Base-by-base conservation (phyloP, 2,329 filamentous ascomycete genomes). In the Phaeosphaeriaceae sp. region DNA sequence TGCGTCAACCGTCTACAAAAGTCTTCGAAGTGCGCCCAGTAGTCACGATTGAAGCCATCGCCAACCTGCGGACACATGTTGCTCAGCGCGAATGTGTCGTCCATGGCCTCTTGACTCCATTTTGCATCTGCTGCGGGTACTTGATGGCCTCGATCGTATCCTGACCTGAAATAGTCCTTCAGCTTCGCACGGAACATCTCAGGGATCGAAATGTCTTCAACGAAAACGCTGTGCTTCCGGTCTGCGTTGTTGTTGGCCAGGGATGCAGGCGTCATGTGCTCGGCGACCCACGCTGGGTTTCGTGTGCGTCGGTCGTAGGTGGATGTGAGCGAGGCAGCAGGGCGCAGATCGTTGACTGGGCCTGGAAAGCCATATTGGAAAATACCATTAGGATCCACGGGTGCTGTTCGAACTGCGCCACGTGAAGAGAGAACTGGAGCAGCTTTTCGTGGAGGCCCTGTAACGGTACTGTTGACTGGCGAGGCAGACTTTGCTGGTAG, bases 41-140 rank as follows among this genome's bases (percentile, higher is more conserved):
- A 99, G 78, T 99, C 94, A 42, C 94, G 84, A 78, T 99, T 99
- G 82, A 99, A 99, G 50, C 94, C 94, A 71, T 97, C 91, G 60
- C 94, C 94, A 23, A 99, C 94, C 77, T 99, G 94, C 26, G 94
- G 94, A 70, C 92, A 96, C 92, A 99, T 99, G 78, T 99, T 99
- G 70, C 83, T 88, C 47, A 99, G 83, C 68, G 85, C 87, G 70
- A 99, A 99, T 2, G 94, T 99, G 49, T 90, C 90, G 76, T 99
- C 86, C 91, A 99, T 96, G 57, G 94, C 92, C 29, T 83, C 75
- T 76, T 99, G 94, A 56, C 87, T 90, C 92, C 94, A 99, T 78
- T 95, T 96, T 48, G 89, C 90, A 76, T 99, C 94, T 33, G 94
- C 94, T 5, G 94, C 94, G 8, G 94, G 94, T 8, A 97, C 93